Percentiles rank a stretch among this genome's conserved stretches.
Evolutionary conservation across 441 rosid genomes (phyloP).

Genomic region (Croton laevigatus): DNA sequence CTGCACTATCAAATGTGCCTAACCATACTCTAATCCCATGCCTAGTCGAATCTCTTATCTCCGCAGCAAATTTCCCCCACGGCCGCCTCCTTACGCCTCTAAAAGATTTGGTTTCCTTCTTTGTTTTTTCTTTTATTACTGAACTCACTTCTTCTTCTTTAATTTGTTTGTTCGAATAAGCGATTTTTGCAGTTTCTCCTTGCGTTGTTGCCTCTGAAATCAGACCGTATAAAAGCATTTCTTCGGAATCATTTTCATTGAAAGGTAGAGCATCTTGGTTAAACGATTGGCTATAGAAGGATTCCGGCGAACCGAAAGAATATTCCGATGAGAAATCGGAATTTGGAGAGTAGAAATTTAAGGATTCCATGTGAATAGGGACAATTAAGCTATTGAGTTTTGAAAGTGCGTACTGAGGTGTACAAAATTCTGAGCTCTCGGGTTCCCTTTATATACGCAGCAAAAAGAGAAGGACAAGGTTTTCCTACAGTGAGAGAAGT

Average conservation of each 20-base stretch:
- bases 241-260: constrained; percentile 89
- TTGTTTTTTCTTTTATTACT: constrained; percentile 26
- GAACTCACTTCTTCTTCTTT: constrained; percentile 58
- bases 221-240: constrained; percentile 75
- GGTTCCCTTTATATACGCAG: constrained; percentile 12
- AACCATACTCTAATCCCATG: constrained; percentile 80
- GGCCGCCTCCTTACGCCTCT: constrained; percentile 89
- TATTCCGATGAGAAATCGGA: constrained; percentile 60
- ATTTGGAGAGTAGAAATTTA: constrained; percentile 38
- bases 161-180: background rate
- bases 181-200: constrained; percentile 27
- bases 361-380: constrained; percentile 46
- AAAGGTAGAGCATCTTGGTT: constrained; percentile 58
- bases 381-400: constrained; percentile 16
- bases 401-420: constrained; percentile 23
- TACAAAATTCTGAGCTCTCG: background rate
- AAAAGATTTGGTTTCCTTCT: constrained; percentile 42
- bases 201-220: constrained; percentile 40
- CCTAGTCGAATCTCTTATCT: constrained; percentile 84
- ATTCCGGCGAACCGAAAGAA: constrained; percentile 52
- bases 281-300: constrained; percentile 29
- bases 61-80: constrained; percentile 94
- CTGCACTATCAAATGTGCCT: constrained; percentile 87
- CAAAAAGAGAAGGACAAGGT: constrained; percentile 1
- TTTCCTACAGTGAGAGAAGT: background rate